Evolutionary conservation across 192 early-diverging fungal species (phyloP), one percentile per base, ranked within the genome.

Genomic region (Dissophora ornata): DNA sequence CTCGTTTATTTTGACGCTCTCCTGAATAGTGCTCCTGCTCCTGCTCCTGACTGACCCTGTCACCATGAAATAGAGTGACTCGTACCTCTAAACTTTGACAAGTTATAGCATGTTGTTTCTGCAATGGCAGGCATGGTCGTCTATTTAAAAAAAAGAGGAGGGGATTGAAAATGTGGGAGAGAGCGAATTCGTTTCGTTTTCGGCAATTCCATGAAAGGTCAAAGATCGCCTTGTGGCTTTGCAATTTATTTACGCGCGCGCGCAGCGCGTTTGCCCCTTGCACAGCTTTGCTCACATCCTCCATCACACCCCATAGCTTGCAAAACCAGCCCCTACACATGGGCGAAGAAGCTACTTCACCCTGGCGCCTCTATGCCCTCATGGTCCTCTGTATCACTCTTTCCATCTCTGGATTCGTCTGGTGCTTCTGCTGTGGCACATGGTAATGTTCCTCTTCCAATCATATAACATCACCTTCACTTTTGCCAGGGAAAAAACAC

Each of bases 81-180:
- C 13, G 25, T 79, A 86, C 86, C 86, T 85, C 84, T 86, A 71
- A 88, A 88, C 73, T 82, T 83, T 52, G 83, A 86, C 53, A 92
- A 80, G 81, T 89, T 87, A 59, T 84, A 82, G 62, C 91, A 92
- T 29, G 82, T 85, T n/a, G 81, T 81, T 40, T 80, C 79, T 59
- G 56, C 79, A 13, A 85, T 69, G 62, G 64, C 67, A 24, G 68
- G 71, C 56, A 80, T 69, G 64, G 83, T 42, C 64, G 11, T 33
- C 22, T 22, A 19, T 24, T 16, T 50, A n/a, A 16, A 41, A 15
- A 32, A 41, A 41, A 36, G 26, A 21, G 36, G 24, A 19, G 42
- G 18, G 19, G 32, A 71, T 26, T n/a, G 48, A 52, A 26, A 11
- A 7, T 7, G n/a, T 45, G 22, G 18, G 4, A 18, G 38, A 57